Evolutionary conservation across 331 rosid species (phyloP), one percentile per base, ranked within the genome.

Genomic region (Malus hybrid): DNA sequence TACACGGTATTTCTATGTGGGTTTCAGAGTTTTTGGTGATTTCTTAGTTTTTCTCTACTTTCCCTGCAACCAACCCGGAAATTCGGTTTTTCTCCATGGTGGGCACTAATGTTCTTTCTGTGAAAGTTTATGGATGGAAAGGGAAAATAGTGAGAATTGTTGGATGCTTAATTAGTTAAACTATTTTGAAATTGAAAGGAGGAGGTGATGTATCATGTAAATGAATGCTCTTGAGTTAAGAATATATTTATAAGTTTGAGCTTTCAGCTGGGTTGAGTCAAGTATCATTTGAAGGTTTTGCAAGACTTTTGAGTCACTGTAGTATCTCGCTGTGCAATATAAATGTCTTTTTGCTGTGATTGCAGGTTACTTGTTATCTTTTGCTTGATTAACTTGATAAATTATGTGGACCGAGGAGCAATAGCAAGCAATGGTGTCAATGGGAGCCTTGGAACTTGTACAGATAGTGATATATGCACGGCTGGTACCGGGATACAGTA

Each of bases 391-490:
- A 91, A 88, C 87, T 31, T 93, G 85, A 65, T 93, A 79, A 93
- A 88, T 83, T 93, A 89, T 80, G 59, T 93, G 87, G 98, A 93
- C 79, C 93, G 96, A 70, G 98, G 98, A 79, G 83, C 90, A 61
- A 93, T 93, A 67, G 97, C 96, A 67, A 93, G 98, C 83, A 91
- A 91, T 74, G 98, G 97, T 70, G 98, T 93, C 62, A 93, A 91
- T 79, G 98, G 97, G 71, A 84, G 78, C 66, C 79, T 10, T 13
- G 74, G 74, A 81, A 86, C 81, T 55, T 93, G 98, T 85, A 79
- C 83, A 2, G n/a, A 75, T 55, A 77, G 78, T 72, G 93, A 90
- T 27, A 78, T 70, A 65, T 93, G 98, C 86, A 75, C 92, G 28
- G 29, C 89, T 46, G 96, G 93, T 64, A 54, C 85, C 5, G 98